phyloP scores from a whole-genome alignment of 371 early-diverging fungal genomes.

The Nematocida sp. region DNA sequence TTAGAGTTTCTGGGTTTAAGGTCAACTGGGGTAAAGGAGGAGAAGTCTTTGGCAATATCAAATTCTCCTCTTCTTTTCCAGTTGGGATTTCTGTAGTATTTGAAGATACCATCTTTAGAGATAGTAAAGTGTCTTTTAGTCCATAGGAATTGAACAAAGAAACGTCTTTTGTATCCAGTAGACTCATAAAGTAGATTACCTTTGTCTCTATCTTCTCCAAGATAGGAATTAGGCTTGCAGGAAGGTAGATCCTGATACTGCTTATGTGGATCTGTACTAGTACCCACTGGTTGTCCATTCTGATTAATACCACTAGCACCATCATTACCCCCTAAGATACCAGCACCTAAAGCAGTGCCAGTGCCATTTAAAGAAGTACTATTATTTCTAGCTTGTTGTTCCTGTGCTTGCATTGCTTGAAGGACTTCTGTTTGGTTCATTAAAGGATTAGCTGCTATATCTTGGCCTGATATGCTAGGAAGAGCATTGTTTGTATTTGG shows the following conservation, averaged over 20 bases:
- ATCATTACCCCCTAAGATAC: too few relatives aligned
- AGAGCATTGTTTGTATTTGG: not conserved
- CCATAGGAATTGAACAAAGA: conserved; percentile 50
- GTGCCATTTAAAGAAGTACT: not conserved
- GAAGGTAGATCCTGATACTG: conserved; percentile 23
- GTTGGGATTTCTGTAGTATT: conserved; percentile 37
- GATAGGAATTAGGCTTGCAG: not conserved
- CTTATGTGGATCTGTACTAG: not conserved
- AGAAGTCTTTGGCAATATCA: conserved; percentile 22
- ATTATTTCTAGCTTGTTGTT: not conserved
- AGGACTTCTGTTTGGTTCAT: not conserved
- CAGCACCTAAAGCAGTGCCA: not conserved
- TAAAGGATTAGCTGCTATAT: not conserved
- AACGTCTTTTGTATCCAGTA: conserved; percentile 20
- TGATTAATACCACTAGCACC: too few relatives aligned
- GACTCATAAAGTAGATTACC: conserved; percentile 40
- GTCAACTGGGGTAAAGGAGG: not conserved
- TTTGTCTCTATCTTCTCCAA: conserved; percentile 5
- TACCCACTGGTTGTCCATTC: too few relatives aligned
- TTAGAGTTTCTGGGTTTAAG: not conserved
- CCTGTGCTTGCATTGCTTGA: not conserved
- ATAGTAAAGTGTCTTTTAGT: conserved; percentile 50
- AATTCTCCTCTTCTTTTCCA: conserved; percentile 41
- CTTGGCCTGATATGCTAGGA: not conserved
- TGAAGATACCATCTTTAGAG: conserved; percentile 40